Conservation (phyloP, 2,329 filamentous ascomycete species). For the Hortaea sp. region DNA sequence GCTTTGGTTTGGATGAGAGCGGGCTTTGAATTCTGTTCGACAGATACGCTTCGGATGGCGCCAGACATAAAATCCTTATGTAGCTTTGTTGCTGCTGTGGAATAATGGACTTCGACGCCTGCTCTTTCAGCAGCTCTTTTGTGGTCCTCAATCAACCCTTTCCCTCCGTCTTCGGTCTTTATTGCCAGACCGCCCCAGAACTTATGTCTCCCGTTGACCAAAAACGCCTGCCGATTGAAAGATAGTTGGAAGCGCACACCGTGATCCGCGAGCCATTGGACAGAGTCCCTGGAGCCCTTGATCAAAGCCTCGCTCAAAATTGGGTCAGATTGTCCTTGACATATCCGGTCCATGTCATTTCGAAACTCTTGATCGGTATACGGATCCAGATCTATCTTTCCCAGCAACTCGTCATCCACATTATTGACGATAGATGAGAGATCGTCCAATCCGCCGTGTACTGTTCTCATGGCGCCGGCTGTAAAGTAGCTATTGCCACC, state of each 20-base stretch:
- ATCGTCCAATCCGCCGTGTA: constrained; percentile 45
- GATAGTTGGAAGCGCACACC: constrained; percentile 36
- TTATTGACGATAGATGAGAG: constrained; percentile 54
- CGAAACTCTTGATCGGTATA: constrained; percentile 48
- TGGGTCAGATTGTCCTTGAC: constrained; percentile 43
- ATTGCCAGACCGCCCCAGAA: constrained; percentile 60
- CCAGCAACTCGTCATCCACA: constrained; percentile 35
- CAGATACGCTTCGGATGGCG: constrained; percentile 24
- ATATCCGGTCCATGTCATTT: constrained; percentile 48
- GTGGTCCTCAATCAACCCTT: constrained; percentile 46
- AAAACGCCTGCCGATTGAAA: constrained; percentile 57
- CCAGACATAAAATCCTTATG: constrained; percentile 23
- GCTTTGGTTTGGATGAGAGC: constrained; percentile 27
- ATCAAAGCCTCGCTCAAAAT: constrained; percentile 42
- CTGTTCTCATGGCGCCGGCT: constrained; percentile 52
- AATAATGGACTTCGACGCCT: constrained; percentile 38
- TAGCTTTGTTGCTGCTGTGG: constrained; percentile 36
- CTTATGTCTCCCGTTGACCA: constrained; percentile 49
- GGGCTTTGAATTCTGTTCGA: constrained; percentile 17
- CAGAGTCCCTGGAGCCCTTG: constrained; percentile 16
- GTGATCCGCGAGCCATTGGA: constrained; percentile 20
- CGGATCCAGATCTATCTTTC: constrained; percentile 47
- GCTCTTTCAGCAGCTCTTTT: constrained; percentile 32
- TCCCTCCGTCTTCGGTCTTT: constrained; percentile 50
- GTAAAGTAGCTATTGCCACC: constrained; percentile 59